These are phyloP conservation scores for Cymodocea nodosa DNA, from an alignment of 116 monocot genomes.

Conservation along the genomic window DNA sequence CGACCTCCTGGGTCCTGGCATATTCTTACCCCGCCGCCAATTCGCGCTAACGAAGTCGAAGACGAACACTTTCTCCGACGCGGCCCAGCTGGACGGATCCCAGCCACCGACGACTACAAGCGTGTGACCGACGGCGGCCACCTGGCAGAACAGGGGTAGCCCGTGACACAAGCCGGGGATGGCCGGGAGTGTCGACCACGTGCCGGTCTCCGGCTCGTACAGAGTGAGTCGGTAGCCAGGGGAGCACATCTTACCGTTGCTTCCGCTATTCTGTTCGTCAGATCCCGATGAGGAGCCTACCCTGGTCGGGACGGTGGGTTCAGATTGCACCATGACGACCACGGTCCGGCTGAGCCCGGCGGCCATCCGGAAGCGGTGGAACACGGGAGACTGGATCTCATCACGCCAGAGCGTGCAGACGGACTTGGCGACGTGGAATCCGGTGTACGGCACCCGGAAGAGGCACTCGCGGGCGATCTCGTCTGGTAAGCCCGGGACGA, in stretches of 20 bases:
- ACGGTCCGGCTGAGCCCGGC: conserved; percentile 5
- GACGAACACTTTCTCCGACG: conserved; percentile 35
- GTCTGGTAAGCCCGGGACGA: conserved; percentile 32
- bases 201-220: conserved; percentile 6
- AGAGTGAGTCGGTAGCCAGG: background rate
- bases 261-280: background rate
- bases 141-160: conserved; percentile 28
- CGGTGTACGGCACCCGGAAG: conserved; percentile 13
- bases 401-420: conserved; percentile 19
- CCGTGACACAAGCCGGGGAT: conserved; percentile 9
- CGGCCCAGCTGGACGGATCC: conserved; percentile 54
- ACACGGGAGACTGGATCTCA: conserved; percentile 17
- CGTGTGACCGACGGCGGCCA: conserved; percentile 10
- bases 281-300: background rate
- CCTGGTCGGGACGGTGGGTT: background rate
- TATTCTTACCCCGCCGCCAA: conserved; percentile 37
- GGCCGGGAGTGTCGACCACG: conserved; percentile 15
- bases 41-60: conserved; percentile 36
- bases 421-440: conserved; percentile 8
- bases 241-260: background rate
- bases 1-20: conserved; percentile 54
- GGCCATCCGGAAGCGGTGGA: conserved; percentile 11
- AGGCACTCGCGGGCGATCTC: conserved; percentile 25
- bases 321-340: conserved; percentile 14
- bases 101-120: conserved; percentile 66